These are phyloP conservation scores for Candida khao-thaluensis DNA, from an alignment of 805 yeast genomes.

Conservation along the genomic window DNA sequence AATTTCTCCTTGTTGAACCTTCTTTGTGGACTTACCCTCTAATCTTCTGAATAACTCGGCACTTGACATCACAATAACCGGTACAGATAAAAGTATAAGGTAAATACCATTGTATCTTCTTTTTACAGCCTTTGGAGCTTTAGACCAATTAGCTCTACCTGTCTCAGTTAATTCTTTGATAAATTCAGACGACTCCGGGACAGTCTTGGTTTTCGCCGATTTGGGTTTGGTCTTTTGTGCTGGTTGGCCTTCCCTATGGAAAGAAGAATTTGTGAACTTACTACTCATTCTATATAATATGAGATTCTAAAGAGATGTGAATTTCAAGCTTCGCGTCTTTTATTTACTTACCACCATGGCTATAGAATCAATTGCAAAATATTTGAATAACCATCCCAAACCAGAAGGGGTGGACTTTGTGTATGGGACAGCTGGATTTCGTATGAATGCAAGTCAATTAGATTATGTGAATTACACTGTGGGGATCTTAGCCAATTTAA, in stretches of 20 bases:
- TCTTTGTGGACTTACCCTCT: conserved; percentile 41
- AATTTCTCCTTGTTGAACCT: conserved; percentile 41
- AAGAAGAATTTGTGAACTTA: conserved; percentile 29
- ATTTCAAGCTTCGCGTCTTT: background rate
- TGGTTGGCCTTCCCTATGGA: conserved; percentile 27
- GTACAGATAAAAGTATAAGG: conserved; percentile 38
- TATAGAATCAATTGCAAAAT: background rate
- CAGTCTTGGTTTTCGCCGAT: background rate
- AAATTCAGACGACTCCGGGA: conserved; percentile 25
- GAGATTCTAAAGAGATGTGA: too few relatives aligned
- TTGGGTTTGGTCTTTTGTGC: conserved; percentile 9
- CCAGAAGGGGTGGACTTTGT: conserved; percentile 18
- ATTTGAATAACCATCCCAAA: conserved; percentile 13
- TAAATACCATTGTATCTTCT: conserved; percentile 38
- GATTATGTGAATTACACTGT: conserved; percentile 83
- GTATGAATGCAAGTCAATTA: conserved; percentile 65
- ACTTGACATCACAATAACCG: conserved; percentile 33
- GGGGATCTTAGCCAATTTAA: conserved; percentile 76
- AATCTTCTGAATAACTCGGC: conserved; percentile 35
- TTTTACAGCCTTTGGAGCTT: conserved; percentile 39
- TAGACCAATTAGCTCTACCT: conserved; percentile 44
- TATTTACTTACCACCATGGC: background rate
- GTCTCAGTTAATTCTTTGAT: conserved; percentile 37
- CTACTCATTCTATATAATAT: conserved; percentile 9
- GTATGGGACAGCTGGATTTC: conserved; percentile 98